Base-by-base conservation (phyloP, 768 basidiomycete species). In the Mycena crocata region DNA sequence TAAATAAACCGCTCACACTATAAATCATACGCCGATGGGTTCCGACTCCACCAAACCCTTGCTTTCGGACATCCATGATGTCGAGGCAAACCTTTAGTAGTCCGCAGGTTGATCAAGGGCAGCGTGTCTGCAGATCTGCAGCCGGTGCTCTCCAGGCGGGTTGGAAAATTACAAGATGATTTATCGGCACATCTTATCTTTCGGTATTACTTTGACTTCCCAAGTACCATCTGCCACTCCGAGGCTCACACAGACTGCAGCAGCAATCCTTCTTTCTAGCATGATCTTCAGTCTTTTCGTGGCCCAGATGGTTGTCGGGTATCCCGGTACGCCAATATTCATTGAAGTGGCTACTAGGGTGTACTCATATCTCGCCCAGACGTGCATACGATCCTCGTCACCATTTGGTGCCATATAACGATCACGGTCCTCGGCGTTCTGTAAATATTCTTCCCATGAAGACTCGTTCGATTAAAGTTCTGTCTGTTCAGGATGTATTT, bases 381-480 rank as follows among this genome's bases (percentile, higher is more conserved):
- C 35, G 26, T 58, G 19, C 49, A 35, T 14, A 23, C 21, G 1
- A 23, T 64, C 24, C 32, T 64, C 28, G 56, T 52, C 6, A 19
- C 31, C 17, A 39, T 64, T 28, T 64, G 63, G 63, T 21, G 48
- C 15, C 24, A 21, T 15, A 56, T 57, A 4, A 64, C 63, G 32
- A 8, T 42, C 19, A 21, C 39, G 4, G 12, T 32, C 12, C 56
- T 64, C n/a, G 12, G 12, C n/a, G 14, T 64, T 9, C 28, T 64
- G 63, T 64, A 19, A 44, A 24, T 51, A 40, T 28, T 14, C 12
- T n/a, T n/a, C 24, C 28, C 9, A 19, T n/a, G 19, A 3, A 17
- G 15, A 24, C 1, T 3, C 23, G 46, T 5, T 19, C 19, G 42
- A 5, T 50, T 31, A 42, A 8, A 14, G 17, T 9, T 37, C 35